Evolutionary conservation across 176 grass and related monocot genomes (phyloP).

Genomic region (Paspalum vaginatum): DNA sequence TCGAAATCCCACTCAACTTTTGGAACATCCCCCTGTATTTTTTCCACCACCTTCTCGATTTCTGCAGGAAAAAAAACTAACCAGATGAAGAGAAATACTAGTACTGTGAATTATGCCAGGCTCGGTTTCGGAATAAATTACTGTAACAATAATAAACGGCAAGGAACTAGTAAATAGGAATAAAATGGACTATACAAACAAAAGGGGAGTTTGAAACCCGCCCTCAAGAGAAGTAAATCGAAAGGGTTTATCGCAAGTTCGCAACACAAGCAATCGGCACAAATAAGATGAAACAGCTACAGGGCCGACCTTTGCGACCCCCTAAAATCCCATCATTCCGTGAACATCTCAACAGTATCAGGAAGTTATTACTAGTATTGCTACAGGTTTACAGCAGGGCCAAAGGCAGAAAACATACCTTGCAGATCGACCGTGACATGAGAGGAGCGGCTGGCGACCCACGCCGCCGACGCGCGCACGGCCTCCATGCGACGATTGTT

Average conservation of each 20-base stretch:
- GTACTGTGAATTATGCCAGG: background rate
- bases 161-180: background rate
- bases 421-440: constrained; percentile 80
- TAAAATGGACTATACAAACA: background rate
- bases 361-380: background rate
- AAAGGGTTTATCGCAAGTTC: background rate
- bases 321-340: constrained; percentile 43
- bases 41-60: constrained; percentile 75
- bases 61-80: constrained; percentile 45
- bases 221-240: background rate
- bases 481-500: constrained; percentile 61
- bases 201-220: background rate
- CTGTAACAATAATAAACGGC: background rate
- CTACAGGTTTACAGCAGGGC: background rate
- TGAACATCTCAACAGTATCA: background rate
- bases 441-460: constrained; percentile 78
- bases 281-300: background rate
- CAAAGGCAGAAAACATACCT: constrained; percentile 35
- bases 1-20: constrained; percentile 96
- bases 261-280: background rate
- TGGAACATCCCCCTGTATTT: constrained; percentile 69
- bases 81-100: background rate
- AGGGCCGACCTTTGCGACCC: constrained; percentile 3
- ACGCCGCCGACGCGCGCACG: constrained; percentile 74
- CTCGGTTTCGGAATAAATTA: background rate